These are phyloP conservation scores for Zanthoxylum bungeanum DNA, from an alignment of 345 rosid species.

Conservation along the genomic window DNA sequence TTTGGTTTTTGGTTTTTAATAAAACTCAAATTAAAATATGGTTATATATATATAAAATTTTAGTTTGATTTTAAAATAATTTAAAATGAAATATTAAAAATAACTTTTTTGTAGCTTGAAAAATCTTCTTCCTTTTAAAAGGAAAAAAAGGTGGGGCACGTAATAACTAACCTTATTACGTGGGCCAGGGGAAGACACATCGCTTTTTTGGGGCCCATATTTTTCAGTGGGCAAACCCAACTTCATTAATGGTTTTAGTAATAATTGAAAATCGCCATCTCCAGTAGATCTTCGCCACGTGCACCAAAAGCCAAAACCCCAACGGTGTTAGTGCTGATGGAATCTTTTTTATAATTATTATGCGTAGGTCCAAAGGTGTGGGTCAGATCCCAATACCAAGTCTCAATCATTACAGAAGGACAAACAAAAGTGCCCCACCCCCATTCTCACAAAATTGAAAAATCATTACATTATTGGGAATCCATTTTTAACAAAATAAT, in stretches of 20 bases:
- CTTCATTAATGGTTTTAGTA: background rate
- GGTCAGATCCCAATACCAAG: slow-evolving; percentile 20
- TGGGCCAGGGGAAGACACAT: background rate
- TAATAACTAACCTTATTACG: too few relatives aligned
- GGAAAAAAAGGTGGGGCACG: too few relatives aligned
- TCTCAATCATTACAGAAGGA: slow-evolving; percentile 40
- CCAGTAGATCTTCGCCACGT: background rate
- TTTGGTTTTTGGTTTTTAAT: too few relatives aligned
- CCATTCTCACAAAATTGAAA: background rate
- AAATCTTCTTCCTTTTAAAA: too few relatives aligned
- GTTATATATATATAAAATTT: too few relatives aligned
- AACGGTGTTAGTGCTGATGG: slow-evolving; percentile 16
- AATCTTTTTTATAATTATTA: slow-evolving; percentile 14
- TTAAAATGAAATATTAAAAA: too few relatives aligned
- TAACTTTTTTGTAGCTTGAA: too few relatives aligned
- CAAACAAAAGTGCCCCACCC: slow-evolving; percentile 11
- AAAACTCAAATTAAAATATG: too few relatives aligned
- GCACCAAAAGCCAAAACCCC: too few relatives aligned
- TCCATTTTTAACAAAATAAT: background rate
- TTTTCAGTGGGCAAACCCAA: slow-evolving; percentile 2
- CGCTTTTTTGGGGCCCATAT: background rate
- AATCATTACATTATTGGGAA: background rate
- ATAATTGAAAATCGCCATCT: background rate
- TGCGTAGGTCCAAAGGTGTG: too few relatives aligned
- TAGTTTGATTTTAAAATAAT: too few relatives aligned